phyloP scores from a whole-genome alignment of 2,329 filamentous ascomycete species.

The Penicillium sclerotiorum region DNA sequence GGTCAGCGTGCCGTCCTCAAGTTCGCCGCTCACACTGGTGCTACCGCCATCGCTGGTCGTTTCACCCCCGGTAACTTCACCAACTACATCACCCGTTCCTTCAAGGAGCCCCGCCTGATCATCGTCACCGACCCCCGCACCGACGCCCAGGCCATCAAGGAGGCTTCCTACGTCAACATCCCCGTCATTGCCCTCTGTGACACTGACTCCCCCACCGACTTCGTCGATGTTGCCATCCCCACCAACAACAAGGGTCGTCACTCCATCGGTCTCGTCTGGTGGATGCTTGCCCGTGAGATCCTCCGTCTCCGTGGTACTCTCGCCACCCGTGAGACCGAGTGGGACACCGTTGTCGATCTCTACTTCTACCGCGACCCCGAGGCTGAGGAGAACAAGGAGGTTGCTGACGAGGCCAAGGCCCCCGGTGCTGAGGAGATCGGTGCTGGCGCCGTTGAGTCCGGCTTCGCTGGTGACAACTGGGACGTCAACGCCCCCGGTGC shows the following conservation, averaged over 20 bases:
- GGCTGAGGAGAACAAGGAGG: conserved; percentile 98
- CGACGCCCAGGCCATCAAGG: conserved; percentile 99
- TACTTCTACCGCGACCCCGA: conserved; percentile 99
- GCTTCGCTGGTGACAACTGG: conserved; percentile 80
- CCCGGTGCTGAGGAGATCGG: conserved; percentile 83
- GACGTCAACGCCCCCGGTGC: conserved; percentile 70
- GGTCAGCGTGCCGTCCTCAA: conserved; percentile 99
- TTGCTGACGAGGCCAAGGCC: conserved; percentile 78
- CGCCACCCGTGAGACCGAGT: conserved; percentile 91
- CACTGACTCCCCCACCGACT: conserved; percentile 99
- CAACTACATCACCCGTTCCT: conserved; percentile 99
- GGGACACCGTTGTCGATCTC: conserved; percentile 99
- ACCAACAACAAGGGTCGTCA: conserved; percentile 99
- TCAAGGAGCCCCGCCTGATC: conserved; percentile 99
- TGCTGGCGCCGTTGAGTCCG: conserved; percentile 73
- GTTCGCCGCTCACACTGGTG: conserved; percentile 98
- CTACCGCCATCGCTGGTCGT: conserved; percentile 96
- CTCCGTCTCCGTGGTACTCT: conserved; percentile 98
- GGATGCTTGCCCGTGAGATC: conserved; percentile 99
- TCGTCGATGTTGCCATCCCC: conserved; percentile 98
- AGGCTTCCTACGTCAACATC: conserved; percentile 99
- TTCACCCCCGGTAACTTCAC: conserved; percentile 99
- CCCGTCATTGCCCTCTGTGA: conserved; percentile 99
- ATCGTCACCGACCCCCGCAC: conserved; percentile 99
- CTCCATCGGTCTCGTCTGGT: conserved; percentile 98